A percentile compares a stretch with the other conserved stretches of the same genome.
These are phyloP conservation scores for Psidium friedrichsthalianum DNA, from an alignment of 345 rosid genomes.

Conservation along the genomic window DNA sequence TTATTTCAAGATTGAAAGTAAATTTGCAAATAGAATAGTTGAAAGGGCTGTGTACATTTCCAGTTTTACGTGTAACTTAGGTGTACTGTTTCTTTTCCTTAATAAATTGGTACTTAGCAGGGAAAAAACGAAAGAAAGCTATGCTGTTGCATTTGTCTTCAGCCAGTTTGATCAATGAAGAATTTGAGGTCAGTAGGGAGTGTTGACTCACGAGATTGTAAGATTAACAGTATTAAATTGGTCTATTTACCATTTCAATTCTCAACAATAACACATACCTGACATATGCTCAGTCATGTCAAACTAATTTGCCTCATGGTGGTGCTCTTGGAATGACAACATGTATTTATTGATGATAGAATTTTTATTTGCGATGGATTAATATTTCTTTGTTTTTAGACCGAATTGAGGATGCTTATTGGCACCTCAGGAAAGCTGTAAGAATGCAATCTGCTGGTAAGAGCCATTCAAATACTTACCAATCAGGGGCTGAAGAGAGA, in stretches of 20 bases:
- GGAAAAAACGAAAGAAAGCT: background rate
- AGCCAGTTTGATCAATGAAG: background rate
- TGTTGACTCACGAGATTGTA: background rate
- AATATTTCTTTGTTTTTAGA: conserved; percentile 20
- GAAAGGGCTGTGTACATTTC: background rate
- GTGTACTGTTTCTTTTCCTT: background rate
- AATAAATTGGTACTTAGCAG: background rate
- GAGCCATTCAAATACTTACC: conserved; percentile 11
- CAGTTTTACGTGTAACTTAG: background rate
- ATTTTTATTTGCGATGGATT: background rate
- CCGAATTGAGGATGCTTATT: conserved; percentile 60
- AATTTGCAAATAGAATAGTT: background rate
- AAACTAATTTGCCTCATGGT: background rate
- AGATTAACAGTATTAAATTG: background rate
- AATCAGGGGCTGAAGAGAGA: conserved; percentile 9
- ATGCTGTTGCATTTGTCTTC: background rate
- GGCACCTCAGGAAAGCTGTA: conserved; percentile 55
- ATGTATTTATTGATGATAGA: background rate
- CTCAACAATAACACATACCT: background rate
- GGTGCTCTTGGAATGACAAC: background rate
- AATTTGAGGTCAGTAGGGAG: background rate
- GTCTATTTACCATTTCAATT: background rate
- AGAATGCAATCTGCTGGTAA: conserved; percentile 25
- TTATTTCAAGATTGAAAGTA: background rate
- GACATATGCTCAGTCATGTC: background rate